phyloP scores from a whole-genome alignment of 1,284 basidiomycete genomes.

The Xanthoconium separans region DNA sequence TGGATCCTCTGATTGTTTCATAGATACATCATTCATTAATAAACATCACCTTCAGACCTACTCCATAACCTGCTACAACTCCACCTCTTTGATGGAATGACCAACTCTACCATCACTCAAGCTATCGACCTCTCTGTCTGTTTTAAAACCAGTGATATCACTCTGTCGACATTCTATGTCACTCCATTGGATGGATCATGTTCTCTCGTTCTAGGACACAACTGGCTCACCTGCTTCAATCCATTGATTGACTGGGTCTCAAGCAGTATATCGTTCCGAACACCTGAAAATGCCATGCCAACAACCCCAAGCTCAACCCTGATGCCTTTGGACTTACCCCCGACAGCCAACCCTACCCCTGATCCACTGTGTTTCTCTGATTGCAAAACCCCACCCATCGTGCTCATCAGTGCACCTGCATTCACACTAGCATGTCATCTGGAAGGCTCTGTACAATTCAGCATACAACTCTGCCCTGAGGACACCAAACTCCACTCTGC shows the following conservation, averaged over 20 bases:
- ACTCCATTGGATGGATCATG: neutral
- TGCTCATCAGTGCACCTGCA: no score
- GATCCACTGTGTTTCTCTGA: no score
- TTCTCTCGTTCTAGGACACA: neutral
- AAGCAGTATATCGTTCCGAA: neutral
- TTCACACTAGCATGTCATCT: no score
- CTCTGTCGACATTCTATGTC: neutral
- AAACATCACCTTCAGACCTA: neutral
- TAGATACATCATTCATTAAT: neutral
- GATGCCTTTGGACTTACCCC: no score
- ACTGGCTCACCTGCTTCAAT: neutral
- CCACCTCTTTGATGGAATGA: neutral
- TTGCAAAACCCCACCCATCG: no score
- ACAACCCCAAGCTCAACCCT: neutral
- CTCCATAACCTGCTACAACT: neutral
- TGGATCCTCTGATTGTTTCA: neutral
- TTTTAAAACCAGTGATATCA: neutral
- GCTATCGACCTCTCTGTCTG: neutral
- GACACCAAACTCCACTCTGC: no score
- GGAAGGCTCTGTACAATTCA: no score
- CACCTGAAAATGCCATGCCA: neutral
- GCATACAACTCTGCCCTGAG: no score
- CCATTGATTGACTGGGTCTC: neutral
- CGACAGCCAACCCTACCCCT: no score
- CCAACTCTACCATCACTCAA: neutral